A percentile compares a stretch with the other conserved stretches of the same genome.
These are phyloP conservation scores for Petunia axillaris DNA, from an alignment of 257 asterid genomes.

Conservation along the genomic window DNA sequence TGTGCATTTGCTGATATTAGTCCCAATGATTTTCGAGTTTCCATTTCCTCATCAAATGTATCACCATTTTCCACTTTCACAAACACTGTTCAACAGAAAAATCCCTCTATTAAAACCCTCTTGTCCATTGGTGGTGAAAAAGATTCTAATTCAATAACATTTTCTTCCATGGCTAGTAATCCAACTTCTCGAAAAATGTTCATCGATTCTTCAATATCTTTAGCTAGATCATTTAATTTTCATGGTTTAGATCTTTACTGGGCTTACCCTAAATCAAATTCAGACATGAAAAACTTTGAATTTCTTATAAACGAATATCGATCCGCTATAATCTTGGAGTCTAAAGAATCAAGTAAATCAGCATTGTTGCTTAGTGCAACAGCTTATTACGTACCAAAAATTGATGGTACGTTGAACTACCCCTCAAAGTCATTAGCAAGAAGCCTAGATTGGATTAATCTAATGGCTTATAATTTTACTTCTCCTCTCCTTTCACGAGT, in stretches of 20 bases:
- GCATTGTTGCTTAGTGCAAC: constrained; percentile 25
- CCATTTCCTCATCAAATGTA: background rate
- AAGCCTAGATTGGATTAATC: constrained; percentile 29
- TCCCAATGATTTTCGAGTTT: background rate
- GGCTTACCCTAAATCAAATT: constrained; percentile 24
- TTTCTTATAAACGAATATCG: constrained; percentile 24
- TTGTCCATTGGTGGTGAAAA: constrained; percentile 30
- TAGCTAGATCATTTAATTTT: constrained; percentile 24
- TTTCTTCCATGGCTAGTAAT: constrained; percentile 23
- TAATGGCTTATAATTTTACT: constrained; percentile 29
- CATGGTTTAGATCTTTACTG: constrained; percentile 28
- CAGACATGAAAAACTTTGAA: constrained; percentile 19
- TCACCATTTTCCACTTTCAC: constrained; percentile 26
- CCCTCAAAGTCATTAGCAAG: constrained; percentile 6
- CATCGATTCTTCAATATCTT: constrained; percentile 21
- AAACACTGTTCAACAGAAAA: constrained; percentile 16
- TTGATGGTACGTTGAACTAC: constrained; percentile 3
- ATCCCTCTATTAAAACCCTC: constrained; percentile 27
- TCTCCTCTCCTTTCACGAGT: constrained; percentile 11
- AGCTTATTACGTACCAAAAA: background rate
- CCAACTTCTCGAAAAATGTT: background rate
- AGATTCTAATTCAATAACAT: background rate
- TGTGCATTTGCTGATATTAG: constrained; percentile 31
- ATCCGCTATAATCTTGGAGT: background rate
- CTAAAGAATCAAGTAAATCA: background rate